phyloP scores from a whole-genome alignment of 169 alveolate species.

The Plasmodium billcollinsi region DNA sequence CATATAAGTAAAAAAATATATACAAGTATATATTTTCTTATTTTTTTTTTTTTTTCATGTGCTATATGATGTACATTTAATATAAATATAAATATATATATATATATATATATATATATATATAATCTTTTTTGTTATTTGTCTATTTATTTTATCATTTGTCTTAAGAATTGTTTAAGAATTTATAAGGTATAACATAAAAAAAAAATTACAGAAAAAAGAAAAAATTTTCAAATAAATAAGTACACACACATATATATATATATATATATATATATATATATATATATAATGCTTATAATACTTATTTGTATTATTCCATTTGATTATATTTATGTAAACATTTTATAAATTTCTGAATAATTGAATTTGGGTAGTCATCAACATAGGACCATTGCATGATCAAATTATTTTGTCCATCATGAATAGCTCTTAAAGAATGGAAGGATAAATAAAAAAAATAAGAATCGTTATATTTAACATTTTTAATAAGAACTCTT shows the following conservation, averaged over 20 bases:
- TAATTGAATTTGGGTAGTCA: slow-evolving; percentile 36
- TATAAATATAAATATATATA: neutral
- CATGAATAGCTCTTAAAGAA: slow-evolving; percentile 76
- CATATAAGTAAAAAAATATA: neutral
- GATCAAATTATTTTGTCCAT: slow-evolving; percentile 40
- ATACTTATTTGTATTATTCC: too few species aligned
- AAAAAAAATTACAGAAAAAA: too few species aligned
- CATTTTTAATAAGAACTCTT: slow-evolving; percentile 53
- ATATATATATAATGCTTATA: neutral
- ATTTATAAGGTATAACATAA: too few species aligned
- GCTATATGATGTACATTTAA: too few species aligned
- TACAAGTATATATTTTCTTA: neutral
- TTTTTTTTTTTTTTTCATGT: neutral
- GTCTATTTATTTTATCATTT: too few species aligned
- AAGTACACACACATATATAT: neutral
- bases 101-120: neutral
- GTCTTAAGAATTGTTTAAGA: too few species aligned
- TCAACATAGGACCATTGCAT: slow-evolving; percentile 76
- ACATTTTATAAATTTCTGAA: slow-evolving; percentile 38
- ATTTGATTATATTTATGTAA: slow-evolving; percentile 13
- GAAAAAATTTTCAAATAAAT: too few species aligned
- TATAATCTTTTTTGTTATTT: neutral
- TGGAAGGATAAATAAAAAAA: slow-evolving; percentile 46
- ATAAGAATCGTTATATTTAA: slow-evolving; percentile 24
- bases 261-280: neutral